phyloP scores from a whole-genome alignment of 139 green algal genomes.

The Picochlorum sp. region DNA sequence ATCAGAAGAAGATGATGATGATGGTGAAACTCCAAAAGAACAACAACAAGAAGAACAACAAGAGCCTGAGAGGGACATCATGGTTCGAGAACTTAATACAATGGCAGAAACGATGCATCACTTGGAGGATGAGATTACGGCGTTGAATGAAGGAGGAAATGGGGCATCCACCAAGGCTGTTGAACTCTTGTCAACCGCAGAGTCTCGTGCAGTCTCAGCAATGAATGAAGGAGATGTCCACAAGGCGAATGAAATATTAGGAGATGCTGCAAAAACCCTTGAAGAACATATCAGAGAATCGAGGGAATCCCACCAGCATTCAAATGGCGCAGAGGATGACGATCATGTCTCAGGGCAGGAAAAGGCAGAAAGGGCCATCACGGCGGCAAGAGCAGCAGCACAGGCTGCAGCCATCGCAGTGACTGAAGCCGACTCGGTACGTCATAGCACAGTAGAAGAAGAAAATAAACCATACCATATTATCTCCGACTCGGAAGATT shows the following conservation, averaged over 20 bases:
- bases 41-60: not conserved
- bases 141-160: not conserved
- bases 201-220: slow-evolving; percentile 5
- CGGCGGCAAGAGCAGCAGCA: slow-evolving; percentile 9
- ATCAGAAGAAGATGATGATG: not conserved
- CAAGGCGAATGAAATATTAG: slow-evolving; percentile 13
- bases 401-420: slow-evolving; percentile 14
- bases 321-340: not conserved
- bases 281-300: not conserved
- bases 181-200: slow-evolving; percentile 8
- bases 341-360: not conserved
- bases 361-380: slow-evolving; percentile 8
- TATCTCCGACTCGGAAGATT: not conserved
- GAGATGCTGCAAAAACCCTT: slow-evolving; percentile 11
- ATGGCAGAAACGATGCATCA: slow-evolving; percentile 22
- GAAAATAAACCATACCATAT: not conserved
- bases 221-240: slow-evolving; percentile 16
- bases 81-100: slow-evolving; percentile 9
- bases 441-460: not conserved
- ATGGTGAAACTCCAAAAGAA: not conserved
- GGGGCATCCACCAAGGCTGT: slow-evolving; percentile 4
- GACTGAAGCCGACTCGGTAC: not conserved
- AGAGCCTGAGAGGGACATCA: not conserved
- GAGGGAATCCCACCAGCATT: not conserved
- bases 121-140: slow-evolving; percentile 19